A percentile compares a stretch with the other conserved stretches of the same genome.
Evolutionary conservation across 768 basidiomycete species (phyloP).

Genomic region (Boletellus sp.): DNA sequence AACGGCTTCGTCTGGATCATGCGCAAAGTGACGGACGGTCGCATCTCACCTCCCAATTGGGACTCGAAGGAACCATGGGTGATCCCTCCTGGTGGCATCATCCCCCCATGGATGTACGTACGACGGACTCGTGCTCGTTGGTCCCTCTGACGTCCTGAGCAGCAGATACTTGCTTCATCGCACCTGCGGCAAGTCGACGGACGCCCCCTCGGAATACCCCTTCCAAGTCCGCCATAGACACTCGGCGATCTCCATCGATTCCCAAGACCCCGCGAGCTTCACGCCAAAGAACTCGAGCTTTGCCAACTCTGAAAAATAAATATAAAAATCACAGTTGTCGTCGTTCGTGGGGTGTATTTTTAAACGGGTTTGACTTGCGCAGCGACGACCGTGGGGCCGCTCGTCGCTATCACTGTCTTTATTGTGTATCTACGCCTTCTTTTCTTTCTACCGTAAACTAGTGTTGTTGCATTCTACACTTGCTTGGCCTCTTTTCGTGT

Average conservation of each 20-base stretch:
- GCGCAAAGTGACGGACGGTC: slow-evolving; percentile 52
- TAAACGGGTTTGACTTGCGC: slow-evolving; percentile 7
- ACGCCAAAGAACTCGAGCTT: slow-evolving; percentile 28
- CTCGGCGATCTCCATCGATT: slow-evolving; percentile 33
- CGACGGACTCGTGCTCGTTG: background rate
- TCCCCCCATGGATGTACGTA: slow-evolving; percentile 65
- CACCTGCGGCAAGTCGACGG: background rate
- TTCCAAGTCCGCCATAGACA: slow-evolving; percentile 32
- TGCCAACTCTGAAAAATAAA: slow-evolving; percentile 27
- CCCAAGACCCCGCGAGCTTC: slow-evolving; percentile 24
- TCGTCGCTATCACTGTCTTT: slow-evolving; percentile 20
- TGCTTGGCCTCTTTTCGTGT: background rate
- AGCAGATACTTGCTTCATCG: slow-evolving; percentile 28
- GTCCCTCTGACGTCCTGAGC: background rate
- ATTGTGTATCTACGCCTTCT: slow-evolving; percentile 25
- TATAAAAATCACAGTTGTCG: background rate
- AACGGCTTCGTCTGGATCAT: slow-evolving; percentile 66
- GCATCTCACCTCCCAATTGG: slow-evolving; percentile 60
- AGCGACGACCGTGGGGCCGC: slow-evolving; percentile 13
- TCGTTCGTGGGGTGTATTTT: slow-evolving; percentile 6
- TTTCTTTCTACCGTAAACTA: background rate
- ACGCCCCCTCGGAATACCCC: slow-evolving; percentile 23
- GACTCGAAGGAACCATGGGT: slow-evolving; percentile 66
- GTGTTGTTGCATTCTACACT: background rate
- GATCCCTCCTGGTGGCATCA: slow-evolving; percentile 65